Evolutionary conservation across 441 rosid genomes (phyloP).

Genomic region (Populus trichocarpa): DNA sequence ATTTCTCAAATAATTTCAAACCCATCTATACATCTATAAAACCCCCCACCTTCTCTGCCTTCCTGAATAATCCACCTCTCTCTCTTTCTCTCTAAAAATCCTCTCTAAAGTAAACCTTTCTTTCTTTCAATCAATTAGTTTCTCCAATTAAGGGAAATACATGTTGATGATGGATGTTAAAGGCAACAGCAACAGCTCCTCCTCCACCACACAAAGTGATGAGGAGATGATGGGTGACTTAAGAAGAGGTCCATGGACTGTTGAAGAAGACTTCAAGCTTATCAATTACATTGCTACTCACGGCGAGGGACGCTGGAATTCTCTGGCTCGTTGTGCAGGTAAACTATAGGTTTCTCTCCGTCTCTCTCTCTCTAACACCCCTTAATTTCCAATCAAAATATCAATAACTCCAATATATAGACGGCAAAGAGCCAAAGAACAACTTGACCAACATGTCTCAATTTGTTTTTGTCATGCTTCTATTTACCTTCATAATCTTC

Average conservation of each 20-base stretch:
- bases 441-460: conserved; percentile 25
- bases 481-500: conserved; percentile 21
- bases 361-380: background rate
- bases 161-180: conserved; percentile 43
- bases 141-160: conserved; percentile 25
- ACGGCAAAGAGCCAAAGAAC: conserved; percentile 21
- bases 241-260: conserved; percentile 77
- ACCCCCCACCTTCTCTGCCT: conserved; percentile 33
- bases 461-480: conserved; percentile 26
- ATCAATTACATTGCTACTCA: conserved; percentile 47
- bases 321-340: conserved; percentile 59
- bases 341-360: background rate
- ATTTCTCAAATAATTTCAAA: conserved; percentile 29
- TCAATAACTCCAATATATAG: background rate
- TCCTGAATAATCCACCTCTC: conserved; percentile 25
- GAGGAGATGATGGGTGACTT: conserved; percentile 51
- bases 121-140: conserved; percentile 31
- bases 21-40: conserved; percentile 49
- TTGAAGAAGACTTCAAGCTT: conserved; percentile 68
- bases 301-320: conserved; percentile 79
- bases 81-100: conserved; percentile 1
- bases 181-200: conserved; percentile 25
- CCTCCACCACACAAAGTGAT: conserved; percentile 31
- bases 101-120: conserved; percentile 7
- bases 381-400: background rate